Conservation (phyloP, 2,329 filamentous ascomycete species). For the Aspergillus candidus region DNA sequence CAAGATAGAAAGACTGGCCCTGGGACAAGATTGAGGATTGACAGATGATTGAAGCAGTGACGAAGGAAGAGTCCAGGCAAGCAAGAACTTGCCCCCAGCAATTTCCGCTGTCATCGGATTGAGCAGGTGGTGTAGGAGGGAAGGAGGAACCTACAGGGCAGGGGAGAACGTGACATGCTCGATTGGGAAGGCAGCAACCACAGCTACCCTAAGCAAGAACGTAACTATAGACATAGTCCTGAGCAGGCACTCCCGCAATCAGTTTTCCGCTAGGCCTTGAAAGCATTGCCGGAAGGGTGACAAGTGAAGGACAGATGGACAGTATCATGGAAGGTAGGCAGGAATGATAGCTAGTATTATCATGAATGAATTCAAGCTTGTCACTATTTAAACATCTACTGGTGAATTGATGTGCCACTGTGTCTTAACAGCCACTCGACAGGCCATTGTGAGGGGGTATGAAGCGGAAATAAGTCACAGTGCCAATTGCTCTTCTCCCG, state of each 20-base stretch:
- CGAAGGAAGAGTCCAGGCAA: slow-evolving; percentile 9
- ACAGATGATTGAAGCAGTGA: slow-evolving; percentile 16
- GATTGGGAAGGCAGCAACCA: no score
- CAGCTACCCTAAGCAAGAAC: no score
- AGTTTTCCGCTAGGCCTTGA: no score
- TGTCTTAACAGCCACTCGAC: slow-evolving; percentile 34
- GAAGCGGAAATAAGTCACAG: slow-evolving; percentile 39
- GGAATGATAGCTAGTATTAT: no score
- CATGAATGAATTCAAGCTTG: no score
- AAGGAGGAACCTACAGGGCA: background rate
- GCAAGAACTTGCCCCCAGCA: slow-evolving; percentile 7
- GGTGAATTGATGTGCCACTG: slow-evolving; percentile 28
- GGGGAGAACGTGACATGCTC: no score
- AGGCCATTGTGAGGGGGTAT: slow-evolving; percentile 32
- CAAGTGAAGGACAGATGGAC: no score
- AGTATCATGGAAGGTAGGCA: no score
- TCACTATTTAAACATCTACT: no score
- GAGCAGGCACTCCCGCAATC: no score
- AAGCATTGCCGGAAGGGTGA: no score
- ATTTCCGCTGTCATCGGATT: slow-evolving; percentile 1
- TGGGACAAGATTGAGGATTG: slow-evolving; percentile 8
- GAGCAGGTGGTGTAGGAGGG: slow-evolving; percentile 1
- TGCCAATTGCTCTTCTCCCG: slow-evolving; percentile 54
- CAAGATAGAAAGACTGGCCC: slow-evolving; percentile 19
- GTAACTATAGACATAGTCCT: no score